Base-by-base conservation (phyloP, 1,284 basidiomycete genomes). In the Vanrija pseudolonga region DNA sequence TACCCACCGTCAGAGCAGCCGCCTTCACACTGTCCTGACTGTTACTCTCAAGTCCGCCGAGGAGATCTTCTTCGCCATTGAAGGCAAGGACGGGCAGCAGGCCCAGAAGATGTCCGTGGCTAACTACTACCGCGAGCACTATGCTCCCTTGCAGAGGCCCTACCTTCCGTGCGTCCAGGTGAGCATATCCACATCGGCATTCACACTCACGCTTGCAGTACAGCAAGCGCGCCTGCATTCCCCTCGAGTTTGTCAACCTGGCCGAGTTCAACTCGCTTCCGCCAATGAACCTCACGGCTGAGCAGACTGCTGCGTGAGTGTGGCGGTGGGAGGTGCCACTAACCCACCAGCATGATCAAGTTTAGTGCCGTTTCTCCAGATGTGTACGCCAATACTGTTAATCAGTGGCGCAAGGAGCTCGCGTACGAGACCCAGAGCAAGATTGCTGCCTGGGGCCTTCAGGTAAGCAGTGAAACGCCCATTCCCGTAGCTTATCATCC, bases 311-410 rank as follows among this genome's bases (percentile, higher is more conserved):
- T 15, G 67, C 66, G 68, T 69, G 38, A 65, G 68, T 50, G 50
- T 20, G 3, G 15, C 40, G 8, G 24, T 51, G 26, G 2, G 3
- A 6, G 11, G 26, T 26, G 26, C 26, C 26, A 7, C 11, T 26
- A 26, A 76, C n/a, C n/a, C n/a, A n/a, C n/a, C n/a, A n/a, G n/a
- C n/a, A n/a, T 77, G 73, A 75, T 76, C 67, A 74, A 73, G 57
- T 50, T 69, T 37, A 65, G 66, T 18, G 76, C 74, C 6, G 60
- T 69, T 46, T 56, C 50, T n/a, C 76, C 76, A 18, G 47, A 51
- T 6, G 67, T 67, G 9, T 62, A 71, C 32, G 56, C 61, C 22
- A 20, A 47, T 2, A 56, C 55, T 14, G 62, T 69, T 37, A 48
- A 45, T 26, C 28, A 51, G 6, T 72, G 69, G 69, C 57, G 69